Evolutionary conservation across 768 basidiomycete genomes (phyloP).

Genomic region (Lactarius hengduanensis): DNA sequence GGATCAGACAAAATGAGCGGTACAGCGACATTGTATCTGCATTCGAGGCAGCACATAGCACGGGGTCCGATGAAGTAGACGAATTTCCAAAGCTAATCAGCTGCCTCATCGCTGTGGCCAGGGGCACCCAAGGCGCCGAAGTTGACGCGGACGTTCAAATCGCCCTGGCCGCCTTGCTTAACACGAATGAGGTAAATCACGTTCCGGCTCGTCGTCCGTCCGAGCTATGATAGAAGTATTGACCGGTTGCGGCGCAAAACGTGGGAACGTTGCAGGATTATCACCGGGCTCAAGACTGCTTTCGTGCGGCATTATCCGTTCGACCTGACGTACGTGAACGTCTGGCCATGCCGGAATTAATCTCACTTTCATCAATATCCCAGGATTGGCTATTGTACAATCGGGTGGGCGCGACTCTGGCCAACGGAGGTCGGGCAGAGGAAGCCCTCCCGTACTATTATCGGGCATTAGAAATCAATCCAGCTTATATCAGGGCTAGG

Average conservation of each 20-base stretch:
- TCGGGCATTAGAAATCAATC: conserved; percentile 82
- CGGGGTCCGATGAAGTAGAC: conserved; percentile 36
- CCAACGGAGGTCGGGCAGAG: conserved; percentile 77
- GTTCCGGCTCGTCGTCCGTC: neutral
- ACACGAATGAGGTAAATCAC: conserved; percentile 73
- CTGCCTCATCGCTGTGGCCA: conserved; percentile 81
- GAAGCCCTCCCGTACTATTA: conserved; percentile 88
- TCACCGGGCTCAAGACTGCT: conserved; percentile 90
- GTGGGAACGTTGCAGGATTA: conserved; percentile 63
- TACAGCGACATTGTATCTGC: conserved; percentile 49
- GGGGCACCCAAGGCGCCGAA: conserved; percentile 46
- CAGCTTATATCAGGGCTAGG: conserved; percentile 89
- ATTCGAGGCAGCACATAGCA: conserved; percentile 36
- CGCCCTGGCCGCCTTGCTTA: conserved; percentile 89
- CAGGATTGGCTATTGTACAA: conserved; percentile 94
- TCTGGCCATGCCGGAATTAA: neutral
- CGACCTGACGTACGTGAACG: conserved; percentile 73
- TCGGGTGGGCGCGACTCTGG: conserved; percentile 90
- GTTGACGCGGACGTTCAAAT: conserved; percentile 96
- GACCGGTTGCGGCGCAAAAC: neutral
- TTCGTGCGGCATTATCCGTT: conserved; percentile 80
- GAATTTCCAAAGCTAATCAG: conserved; percentile 58
- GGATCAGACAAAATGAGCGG: conserved; percentile 66
- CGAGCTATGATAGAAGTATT: neutral
- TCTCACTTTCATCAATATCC: conserved; percentile 1